A percentile compares a stretch with the other conserved stretches of the same genome.
Evolutionary conservation across 441 rosid genomes (phyloP).

Genomic region (Erodium texanum): DNA sequence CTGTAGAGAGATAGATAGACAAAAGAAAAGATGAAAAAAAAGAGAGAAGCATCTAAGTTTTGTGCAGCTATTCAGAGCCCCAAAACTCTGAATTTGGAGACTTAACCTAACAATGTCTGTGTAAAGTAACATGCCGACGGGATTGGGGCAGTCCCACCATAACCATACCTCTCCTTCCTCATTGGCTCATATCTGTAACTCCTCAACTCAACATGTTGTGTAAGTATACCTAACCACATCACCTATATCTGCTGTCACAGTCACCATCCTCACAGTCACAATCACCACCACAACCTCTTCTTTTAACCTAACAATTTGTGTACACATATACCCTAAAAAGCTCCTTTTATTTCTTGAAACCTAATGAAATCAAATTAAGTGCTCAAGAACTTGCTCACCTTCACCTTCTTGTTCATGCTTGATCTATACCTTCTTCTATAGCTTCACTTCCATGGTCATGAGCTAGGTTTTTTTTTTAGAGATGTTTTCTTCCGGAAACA

Average conservation of each 20-base stretch:
- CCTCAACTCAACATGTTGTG: no score
- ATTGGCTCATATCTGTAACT: not conserved
- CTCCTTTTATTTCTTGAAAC: no score
- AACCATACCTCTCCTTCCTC: not conserved
- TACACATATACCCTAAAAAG: not conserved
- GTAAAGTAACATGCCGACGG: not conserved
- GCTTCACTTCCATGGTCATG: not conserved
- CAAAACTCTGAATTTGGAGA: not conserved
- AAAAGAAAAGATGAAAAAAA: no score
- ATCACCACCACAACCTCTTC: not conserved
- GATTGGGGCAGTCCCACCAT: not conserved
- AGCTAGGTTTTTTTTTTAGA: not conserved
- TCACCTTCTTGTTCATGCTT: no score
- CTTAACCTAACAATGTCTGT: not conserved
- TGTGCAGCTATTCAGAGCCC: not conserved
- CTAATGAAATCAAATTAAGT: not conserved
- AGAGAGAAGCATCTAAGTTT: no score
- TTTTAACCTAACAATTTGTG: not conserved
- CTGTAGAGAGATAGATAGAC: not conserved
- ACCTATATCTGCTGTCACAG: not conserved
- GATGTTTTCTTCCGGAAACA: conserved; percentile 1
- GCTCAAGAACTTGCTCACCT: not conserved
- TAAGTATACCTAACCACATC: not conserved
- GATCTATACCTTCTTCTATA: no score
- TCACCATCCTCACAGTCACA: not conserved